Conservation (phyloP, 176 grass and related monocot genomes). For the Tuctoria greenei region DNA sequence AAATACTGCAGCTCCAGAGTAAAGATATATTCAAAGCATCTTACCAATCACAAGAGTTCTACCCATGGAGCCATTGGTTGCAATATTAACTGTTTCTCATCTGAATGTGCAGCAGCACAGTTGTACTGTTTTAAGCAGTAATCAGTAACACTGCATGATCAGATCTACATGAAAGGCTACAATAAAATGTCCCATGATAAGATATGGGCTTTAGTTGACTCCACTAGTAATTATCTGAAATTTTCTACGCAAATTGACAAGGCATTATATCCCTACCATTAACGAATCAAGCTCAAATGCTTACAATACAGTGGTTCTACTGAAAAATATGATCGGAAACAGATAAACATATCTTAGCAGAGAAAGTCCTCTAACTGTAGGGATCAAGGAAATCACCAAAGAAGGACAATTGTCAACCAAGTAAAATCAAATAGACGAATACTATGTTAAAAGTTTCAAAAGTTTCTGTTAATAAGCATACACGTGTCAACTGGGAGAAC, state of each 20-base stretch:
- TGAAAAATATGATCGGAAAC: not conserved
- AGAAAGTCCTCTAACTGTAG: not conserved
- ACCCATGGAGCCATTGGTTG: not conserved
- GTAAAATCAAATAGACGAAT: not conserved
- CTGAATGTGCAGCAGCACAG: not conserved
- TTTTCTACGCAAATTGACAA: not conserved
- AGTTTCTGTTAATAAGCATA: not conserved
- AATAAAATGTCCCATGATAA: not conserved
- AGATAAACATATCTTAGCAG: not conserved
- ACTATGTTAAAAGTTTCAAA: not conserved
- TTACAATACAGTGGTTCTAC: not conserved
- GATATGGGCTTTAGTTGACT: not conserved
- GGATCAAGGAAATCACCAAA: not conserved
- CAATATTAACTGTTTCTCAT: not conserved
- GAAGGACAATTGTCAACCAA: not conserved
- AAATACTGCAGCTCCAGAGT: not conserved
- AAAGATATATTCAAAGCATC: not conserved
- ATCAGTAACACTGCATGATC: not conserved
- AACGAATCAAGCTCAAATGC: not conserved
- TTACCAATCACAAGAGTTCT: not conserved
- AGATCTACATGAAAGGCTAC: not conserved
- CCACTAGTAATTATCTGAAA: not conserved
- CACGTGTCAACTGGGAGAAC: conserved; percentile 3
- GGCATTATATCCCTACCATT: not conserved
- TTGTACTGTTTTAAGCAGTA: not conserved